Conservation (phyloP, 1,284 basidiomycete genomes). For the Cryptococcus jaspeensis region DNA sequence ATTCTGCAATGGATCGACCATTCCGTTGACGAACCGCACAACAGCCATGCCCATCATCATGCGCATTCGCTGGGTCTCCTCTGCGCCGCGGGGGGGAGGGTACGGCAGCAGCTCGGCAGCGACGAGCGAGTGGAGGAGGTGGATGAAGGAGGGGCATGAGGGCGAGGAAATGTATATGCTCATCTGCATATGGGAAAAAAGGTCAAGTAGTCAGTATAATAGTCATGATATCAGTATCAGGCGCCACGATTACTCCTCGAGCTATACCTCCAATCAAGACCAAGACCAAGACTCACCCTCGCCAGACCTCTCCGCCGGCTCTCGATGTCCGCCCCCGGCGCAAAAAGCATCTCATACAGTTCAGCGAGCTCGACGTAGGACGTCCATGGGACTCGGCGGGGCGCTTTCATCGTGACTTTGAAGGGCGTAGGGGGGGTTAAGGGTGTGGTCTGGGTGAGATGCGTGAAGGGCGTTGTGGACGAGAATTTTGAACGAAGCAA, state of each 20-base stretch:
- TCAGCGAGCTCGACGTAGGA: constrained; percentile 71
- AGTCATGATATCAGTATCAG: background rate
- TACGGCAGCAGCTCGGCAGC: constrained; percentile 60
- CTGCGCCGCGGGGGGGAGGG: constrained; percentile 56
- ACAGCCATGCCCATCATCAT: constrained; percentile 67
- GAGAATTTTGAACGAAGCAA: background rate
- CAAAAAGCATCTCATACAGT: constrained; percentile 75
- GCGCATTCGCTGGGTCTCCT: constrained; percentile 56
- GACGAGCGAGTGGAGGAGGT: constrained; percentile 61
- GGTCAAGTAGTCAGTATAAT: background rate
- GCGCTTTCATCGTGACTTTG: constrained; percentile 64
- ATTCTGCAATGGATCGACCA: constrained; percentile 90
- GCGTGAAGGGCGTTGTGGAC: background rate
- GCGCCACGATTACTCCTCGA: too few relatives aligned
- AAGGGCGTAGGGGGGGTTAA: background rate
- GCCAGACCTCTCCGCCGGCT: constrained; percentile 65
- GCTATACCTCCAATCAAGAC: too few relatives aligned
- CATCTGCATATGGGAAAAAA: constrained; percentile 45
- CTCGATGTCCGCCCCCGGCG: constrained; percentile 62
- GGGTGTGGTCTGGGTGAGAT: background rate
- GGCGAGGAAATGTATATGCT: constrained; percentile 69
- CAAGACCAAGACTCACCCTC: constrained; percentile 57
- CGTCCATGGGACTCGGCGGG: constrained; percentile 81
- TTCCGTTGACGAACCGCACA: constrained; percentile 86
- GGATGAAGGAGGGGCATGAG: constrained; percentile 66